These are phyloP conservation scores for Camelina hispida DNA, from an alignment of 345 rosid species.

Conservation along the genomic window DNA sequence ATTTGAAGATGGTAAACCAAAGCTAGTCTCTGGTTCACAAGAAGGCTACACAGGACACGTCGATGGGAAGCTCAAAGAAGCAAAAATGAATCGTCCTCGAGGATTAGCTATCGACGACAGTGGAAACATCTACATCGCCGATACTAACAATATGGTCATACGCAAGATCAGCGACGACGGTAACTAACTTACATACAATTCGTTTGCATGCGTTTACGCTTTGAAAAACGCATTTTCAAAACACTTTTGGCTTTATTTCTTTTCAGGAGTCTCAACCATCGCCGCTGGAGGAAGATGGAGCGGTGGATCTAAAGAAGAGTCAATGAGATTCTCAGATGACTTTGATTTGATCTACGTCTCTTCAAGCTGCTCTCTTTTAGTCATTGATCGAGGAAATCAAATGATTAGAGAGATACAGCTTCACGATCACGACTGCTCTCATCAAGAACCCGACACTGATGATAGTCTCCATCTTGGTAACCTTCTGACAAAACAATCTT, in stretches of 20 bases:
- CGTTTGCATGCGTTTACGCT: not conserved
- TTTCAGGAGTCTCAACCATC: constrained; percentile 86
- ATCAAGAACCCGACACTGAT: constrained; percentile 53
- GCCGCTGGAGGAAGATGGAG: constrained; percentile 92
- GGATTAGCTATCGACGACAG: constrained; percentile 83
- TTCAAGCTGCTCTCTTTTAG: constrained; percentile 83
- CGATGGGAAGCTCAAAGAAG: constrained; percentile 81
- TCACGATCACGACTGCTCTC: constrained; percentile 70
- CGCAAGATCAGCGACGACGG: constrained; percentile 94
- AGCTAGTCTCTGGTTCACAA: constrained; percentile 82
- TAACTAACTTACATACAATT: constrained; percentile 33
- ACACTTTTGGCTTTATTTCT: not conserved
- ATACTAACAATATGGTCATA: constrained; percentile 88
- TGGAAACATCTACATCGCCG: constrained; percentile 94
- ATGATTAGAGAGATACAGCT: constrained; percentile 90
- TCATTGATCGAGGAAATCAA: constrained; percentile 87
- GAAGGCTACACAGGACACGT: constrained; percentile 90
- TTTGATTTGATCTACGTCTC: constrained; percentile 77
- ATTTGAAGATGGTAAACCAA: constrained; percentile 82
- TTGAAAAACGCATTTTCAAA: not conserved
- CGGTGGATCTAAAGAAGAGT: constrained; percentile 58
- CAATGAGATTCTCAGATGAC: constrained; percentile 80
- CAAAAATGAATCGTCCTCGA: constrained; percentile 87
- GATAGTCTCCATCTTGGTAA: constrained; percentile 68
- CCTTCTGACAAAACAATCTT: not conserved